phyloP scores from a whole-genome alignment of 169 alveolate species.

The Plasmodium malariae region DNA sequence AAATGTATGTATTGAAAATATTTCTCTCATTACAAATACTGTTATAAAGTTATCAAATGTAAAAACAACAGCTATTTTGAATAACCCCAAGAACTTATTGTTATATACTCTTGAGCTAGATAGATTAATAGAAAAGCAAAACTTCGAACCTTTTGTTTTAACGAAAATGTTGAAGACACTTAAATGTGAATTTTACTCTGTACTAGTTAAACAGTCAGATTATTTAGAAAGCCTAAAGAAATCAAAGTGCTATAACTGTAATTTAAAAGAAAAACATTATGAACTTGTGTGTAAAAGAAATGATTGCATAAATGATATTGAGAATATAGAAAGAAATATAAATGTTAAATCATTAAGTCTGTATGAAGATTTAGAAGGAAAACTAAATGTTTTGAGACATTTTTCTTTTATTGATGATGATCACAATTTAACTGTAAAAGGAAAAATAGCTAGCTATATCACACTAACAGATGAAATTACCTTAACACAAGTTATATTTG shows the following conservation, averaged over 20 bases:
- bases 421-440: conserved; percentile 89
- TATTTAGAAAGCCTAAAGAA: conserved; percentile 77
- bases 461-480: conserved; percentile 91
- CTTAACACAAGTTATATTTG: conserved; percentile 86
- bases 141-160: conserved; percentile 81
- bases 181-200: conserved; percentile 82
- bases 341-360: conserved; percentile 87
- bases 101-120: conserved; percentile 79
- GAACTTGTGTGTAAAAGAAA: conserved; percentile 76
- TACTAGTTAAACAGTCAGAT: conserved; percentile 83
- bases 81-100: conserved; percentile 66
- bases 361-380: conserved; percentile 88
- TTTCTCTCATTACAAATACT: conserved; percentile 81
- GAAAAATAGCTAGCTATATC: conserved; percentile 90
- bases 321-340: conserved; percentile 80
- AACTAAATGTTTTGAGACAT: conserved; percentile 87
- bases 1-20: conserved; percentile 67
- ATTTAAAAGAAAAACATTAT: conserved; percentile 85
- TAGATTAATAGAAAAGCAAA: conserved; percentile 76
- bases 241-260: conserved; percentile 83
- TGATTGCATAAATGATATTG: conserved; percentile 82
- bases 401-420: conserved; percentile 86
- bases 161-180: conserved; percentile 82
- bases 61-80: conserved; percentile 35
- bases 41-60: conserved; percentile 71